Conservation (phyloP, 148 eudicot genomes). For the Silene latifolia region DNA sequence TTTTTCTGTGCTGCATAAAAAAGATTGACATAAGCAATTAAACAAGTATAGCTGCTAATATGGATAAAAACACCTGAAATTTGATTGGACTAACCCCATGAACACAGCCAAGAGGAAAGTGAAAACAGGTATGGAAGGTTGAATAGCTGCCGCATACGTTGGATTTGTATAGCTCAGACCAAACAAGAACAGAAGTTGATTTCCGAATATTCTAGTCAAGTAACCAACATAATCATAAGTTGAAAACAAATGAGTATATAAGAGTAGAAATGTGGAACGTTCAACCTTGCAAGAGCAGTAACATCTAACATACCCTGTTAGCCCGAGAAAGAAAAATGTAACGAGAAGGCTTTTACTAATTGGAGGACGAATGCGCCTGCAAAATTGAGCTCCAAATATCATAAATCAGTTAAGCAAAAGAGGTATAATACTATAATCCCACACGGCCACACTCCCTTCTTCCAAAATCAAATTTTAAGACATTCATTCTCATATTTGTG, state of each 20-base stretch:
- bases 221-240: slow-evolving; percentile 13
- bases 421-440: neutral
- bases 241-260: neutral
- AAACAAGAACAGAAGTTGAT: slow-evolving; percentile 90
- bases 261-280: neutral
- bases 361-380: slow-evolving; percentile 73
- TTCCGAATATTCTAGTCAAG: slow-evolving; percentile 75
- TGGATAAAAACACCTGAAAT: slow-evolving; percentile 11
- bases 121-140: slow-evolving; percentile 95
- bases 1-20: slow-evolving; percentile 90
- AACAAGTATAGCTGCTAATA: slow-evolving; percentile 8
- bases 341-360: slow-evolving; percentile 52
- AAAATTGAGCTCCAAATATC: slow-evolving; percentile 24
- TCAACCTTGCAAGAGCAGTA: neutral
- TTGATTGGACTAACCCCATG: slow-evolving; percentile 71
- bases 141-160: slow-evolving; percentile 92
- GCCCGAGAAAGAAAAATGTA: slow-evolving; percentile 76
- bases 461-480: neutral
- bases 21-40: slow-evolving; percentile 27
- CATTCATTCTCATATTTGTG: neutral
- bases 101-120: slow-evolving; percentile 74
- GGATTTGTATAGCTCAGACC: slow-evolving; percentile 98
- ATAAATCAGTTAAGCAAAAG: neutral
- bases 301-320: slow-evolving; percentile 70
- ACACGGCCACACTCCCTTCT: neutral